Conservation (phyloP, 805 yeast genomes). For the Wickerhamiella sergipiensis region DNA sequence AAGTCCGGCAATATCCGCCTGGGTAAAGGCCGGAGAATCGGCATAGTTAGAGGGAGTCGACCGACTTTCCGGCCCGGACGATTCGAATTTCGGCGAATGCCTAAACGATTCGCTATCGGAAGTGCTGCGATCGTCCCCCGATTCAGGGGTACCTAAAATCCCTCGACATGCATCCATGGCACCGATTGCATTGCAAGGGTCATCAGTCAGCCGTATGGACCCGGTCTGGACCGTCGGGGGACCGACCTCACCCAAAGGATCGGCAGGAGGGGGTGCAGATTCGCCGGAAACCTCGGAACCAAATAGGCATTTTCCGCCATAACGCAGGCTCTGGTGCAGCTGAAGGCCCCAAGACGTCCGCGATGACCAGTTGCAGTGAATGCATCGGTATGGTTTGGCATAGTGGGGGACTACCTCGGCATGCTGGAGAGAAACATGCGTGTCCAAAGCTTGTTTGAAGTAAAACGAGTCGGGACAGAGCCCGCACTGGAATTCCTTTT, state of each 20-base stretch:
- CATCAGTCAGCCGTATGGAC: background rate
- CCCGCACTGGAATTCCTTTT: background rate
- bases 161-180: background rate
- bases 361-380: background rate
- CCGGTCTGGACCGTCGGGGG: background rate
- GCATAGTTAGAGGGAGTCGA: background rate
- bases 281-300: background rate
- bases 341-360: background rate
- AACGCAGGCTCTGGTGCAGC: background rate
- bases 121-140: background rate
- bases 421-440: background rate
- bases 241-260: background rate
- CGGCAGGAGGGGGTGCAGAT: background rate
- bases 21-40: background rate
- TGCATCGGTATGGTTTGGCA: background rate
- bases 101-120: background rate
- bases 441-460: background rate
- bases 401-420: background rate
- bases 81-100: background rate
- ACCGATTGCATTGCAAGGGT: background rate
- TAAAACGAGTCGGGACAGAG: background rate
- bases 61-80: background rate
- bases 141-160: background rate
- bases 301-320: background rate
- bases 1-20: background rate